Evolutionary conservation across 106 monocot genomes (phyloP), one percentile per base, ranked within the genome.

Genomic region (Narthecium ossifragum): DNA sequence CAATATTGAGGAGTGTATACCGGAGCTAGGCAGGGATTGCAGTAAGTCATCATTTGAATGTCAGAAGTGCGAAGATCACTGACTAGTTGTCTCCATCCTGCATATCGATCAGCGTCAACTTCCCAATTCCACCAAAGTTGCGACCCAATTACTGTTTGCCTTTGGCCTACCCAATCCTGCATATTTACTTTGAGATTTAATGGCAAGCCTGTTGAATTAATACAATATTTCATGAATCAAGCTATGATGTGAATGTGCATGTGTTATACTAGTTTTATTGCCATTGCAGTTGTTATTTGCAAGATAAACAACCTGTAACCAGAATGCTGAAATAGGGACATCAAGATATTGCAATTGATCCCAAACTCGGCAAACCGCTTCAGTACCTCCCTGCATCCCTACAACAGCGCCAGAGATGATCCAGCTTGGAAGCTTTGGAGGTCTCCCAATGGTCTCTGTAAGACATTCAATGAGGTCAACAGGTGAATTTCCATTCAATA

Each of bases 51-150:
- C 56, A 80, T 78, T 70, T 67, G 71, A 56, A 86, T 82, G 55
- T 66, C 55, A 11, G 62, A 29, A 26, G 49, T 7, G 3, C 53
- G 55, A 31, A 91, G 73, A 74, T 91, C 90, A 43, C 65, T n/a
- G 10, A 91, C 76, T 1, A 91, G 73, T 31, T 82, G 66, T 11
- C 27, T 32, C 90, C 90, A 91, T 22, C 82, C 72, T 20, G 60
- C 34, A 57, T 91, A 91, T 31, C 71, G 72, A 11, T 10, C 46
- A 13, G 28, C 62, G 46, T 91, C 90, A n/a, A 91, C 72, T 56
- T 86, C 90, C 90, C 90, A 91, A 51, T 91, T 91, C 90, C 90
- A 91, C 85, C 90, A 91, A 0, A 91, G 71, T 60, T 91, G 90
- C 17, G 90, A 91, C 14, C 90, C 90, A 50, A 91, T 76, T 8